phyloP scores from a whole-genome alignment of 768 basidiomycete genomes.

The Leccinum aurantiacum region DNA sequence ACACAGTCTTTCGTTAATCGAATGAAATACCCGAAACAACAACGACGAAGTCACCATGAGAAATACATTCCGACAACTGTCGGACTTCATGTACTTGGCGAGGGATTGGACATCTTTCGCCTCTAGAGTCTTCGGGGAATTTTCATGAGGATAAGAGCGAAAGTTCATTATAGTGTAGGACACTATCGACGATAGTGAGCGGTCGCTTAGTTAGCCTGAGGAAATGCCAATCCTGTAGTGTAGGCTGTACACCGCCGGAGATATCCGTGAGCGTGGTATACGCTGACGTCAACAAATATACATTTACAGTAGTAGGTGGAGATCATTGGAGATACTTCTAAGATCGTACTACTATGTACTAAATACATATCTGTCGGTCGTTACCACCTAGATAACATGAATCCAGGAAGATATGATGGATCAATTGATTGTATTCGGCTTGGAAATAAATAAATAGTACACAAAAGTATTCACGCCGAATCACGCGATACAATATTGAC shows the following conservation, averaged over 20 bases:
- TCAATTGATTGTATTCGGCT: not conserved
- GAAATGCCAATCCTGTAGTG: not conserved
- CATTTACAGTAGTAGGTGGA: too few species aligned
- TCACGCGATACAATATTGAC: not conserved
- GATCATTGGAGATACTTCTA: too few species aligned
- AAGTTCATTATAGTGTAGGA: slow-evolving; percentile 10
- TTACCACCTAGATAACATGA: not conserved
- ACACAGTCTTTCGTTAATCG: not conserved
- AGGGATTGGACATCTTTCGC: slow-evolving; percentile 44
- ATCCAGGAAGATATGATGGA: not conserved
- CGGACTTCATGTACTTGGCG: slow-evolving; percentile 68
- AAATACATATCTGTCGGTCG: not conserved
- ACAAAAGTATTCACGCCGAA: not conserved
- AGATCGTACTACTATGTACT: too few species aligned
- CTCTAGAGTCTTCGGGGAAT: slow-evolving; percentile 27
- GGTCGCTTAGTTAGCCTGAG: not conserved
- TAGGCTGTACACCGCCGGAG: not conserved
- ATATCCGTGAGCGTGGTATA: slow-evolving; percentile 1
- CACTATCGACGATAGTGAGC: not conserved
- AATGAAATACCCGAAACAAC: slow-evolving; percentile 1
- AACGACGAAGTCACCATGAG: slow-evolving; percentile 56
- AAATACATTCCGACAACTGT: slow-evolving; percentile 64
- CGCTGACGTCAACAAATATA: too few species aligned
- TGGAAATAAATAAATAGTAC: not conserved
- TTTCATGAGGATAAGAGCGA: slow-evolving; percentile 5